Percentiles rank a stretch among this genome's conserved stretches.
These are phyloP conservation scores for Colletotrichum sojae DNA, from an alignment of 2,329 filamentous ascomycete genomes.

Conservation along the genomic window DNA sequence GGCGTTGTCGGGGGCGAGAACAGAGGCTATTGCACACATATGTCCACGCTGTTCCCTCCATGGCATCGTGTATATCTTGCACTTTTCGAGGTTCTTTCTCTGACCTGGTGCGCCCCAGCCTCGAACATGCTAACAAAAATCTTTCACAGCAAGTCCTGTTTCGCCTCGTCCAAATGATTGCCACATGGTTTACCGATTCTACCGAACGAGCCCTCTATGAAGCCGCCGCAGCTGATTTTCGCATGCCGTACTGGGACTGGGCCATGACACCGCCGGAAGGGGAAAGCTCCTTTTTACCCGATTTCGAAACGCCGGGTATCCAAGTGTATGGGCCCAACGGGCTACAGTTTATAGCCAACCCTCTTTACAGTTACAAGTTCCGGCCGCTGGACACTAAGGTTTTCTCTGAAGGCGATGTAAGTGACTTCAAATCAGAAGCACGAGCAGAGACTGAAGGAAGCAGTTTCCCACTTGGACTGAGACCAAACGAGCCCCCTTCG, in stretches of 20 bases:
- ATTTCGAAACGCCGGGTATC: slow-evolving; percentile 64
- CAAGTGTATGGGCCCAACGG: slow-evolving; percentile 70
- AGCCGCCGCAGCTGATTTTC: slow-evolving; percentile 64
- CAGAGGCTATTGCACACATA: slow-evolving; percentile 83
- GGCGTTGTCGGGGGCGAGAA: slow-evolving; percentile 65
- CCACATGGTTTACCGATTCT: slow-evolving; percentile 61
- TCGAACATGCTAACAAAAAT: not conserved
- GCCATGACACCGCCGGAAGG: slow-evolving; percentile 63
- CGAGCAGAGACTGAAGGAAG: not conserved
- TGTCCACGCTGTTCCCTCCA: slow-evolving; percentile 80
- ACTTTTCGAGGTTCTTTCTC: slow-evolving; percentile 65
- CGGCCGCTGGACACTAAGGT: slow-evolving; percentile 71
- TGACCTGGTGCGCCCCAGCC: too few species aligned
- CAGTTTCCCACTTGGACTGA: slow-evolving; percentile 72
- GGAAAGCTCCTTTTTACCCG: slow-evolving; percentile 61
- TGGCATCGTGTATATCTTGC: slow-evolving; percentile 89
- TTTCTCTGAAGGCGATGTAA: slow-evolving; percentile 72
- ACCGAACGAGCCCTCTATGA: slow-evolving; percentile 64
- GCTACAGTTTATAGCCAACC: slow-evolving; percentile 70
- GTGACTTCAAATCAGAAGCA: slow-evolving; percentile 45
- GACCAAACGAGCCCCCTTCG: slow-evolving; percentile 54
- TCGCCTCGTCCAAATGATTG: slow-evolving; percentile 56
- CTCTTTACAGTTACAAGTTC: slow-evolving; percentile 73
- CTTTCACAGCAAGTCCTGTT: slow-evolving; percentile 55
- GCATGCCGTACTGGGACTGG: slow-evolving; percentile 74